Percentiles rank a stretch among this genome's conserved stretches.
Evolutionary conservation across 73 alveolate genomes (phyloP).

Genomic region (Paramecium sexaurelia): DNA sequence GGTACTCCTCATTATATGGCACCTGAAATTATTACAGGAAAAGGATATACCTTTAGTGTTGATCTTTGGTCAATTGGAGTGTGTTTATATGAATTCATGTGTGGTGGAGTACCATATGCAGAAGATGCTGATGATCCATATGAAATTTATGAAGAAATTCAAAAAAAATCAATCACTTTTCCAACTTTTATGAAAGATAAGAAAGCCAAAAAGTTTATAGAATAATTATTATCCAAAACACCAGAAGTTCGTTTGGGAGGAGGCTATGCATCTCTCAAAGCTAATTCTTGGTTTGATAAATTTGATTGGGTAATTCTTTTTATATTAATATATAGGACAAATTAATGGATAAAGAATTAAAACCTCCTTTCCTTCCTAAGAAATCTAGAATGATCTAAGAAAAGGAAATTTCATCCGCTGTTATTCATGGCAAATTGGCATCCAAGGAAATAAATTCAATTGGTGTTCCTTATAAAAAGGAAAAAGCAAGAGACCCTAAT

Average conservation of each 20-base stretch:
- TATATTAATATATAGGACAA: background rate
- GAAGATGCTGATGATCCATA: conserved; percentile 88
- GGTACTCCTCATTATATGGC: conserved; percentile 88
- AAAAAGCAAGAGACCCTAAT: conserved; percentile 60
- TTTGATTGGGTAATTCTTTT: conserved; percentile 68
- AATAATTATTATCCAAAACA: conserved; percentile 59
- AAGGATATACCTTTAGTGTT: conserved; percentile 79
- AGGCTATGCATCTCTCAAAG: conserved; percentile 61
- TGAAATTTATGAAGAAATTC: conserved; percentile 81
- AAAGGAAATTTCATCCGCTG: background rate
- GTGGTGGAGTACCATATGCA: conserved; percentile 88
- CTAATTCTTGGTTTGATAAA: conserved; percentile 72
- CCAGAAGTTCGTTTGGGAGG: conserved; percentile 72
- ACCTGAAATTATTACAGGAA: conserved; percentile 82
- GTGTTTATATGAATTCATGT: conserved; percentile 81
- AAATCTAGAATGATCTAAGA: conserved; percentile 9
- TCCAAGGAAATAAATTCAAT: conserved; percentile 35
- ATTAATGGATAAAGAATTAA: conserved; percentile 51
- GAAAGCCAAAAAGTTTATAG: conserved; percentile 68
- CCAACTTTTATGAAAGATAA: conserved; percentile 76
- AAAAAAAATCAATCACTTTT: conserved; percentile 68
- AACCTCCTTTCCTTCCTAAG: conserved; percentile 62
- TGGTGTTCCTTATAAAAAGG: conserved; percentile 35
- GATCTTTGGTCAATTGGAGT: conserved; percentile 85
- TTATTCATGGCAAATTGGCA: conserved; percentile 24